These are phyloP conservation scores for Spergularia azorica DNA, from an alignment of 179 eudicot species.

Conservation along the genomic window DNA sequence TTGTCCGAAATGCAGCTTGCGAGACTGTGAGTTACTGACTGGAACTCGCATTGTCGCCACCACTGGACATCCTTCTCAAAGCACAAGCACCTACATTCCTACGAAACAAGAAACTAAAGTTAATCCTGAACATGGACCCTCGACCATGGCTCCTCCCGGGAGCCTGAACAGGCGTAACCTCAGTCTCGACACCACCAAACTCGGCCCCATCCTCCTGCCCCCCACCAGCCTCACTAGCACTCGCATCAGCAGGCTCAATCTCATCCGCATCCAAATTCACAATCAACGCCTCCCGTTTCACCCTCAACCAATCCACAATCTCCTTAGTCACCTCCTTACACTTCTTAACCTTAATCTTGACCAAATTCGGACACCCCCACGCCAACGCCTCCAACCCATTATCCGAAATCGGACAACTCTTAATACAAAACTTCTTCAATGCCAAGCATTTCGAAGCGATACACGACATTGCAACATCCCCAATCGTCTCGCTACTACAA, in stretches of 20 bases:
- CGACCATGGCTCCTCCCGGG: slow-evolving; percentile 32
- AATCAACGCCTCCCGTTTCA: slow-evolving; percentile 36
- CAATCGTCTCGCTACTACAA: slow-evolving; percentile 83
- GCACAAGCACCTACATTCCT: slow-evolving; percentile 40
- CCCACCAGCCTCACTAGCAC: slow-evolving; percentile 51
- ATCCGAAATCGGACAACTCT: slow-evolving; percentile 78
- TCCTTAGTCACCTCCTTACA: slow-evolving; percentile 70
- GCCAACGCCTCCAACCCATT: slow-evolving; percentile 71
- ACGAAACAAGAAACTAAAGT: slow-evolving; percentile 38
- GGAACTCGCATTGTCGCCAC: slow-evolving; percentile 29
- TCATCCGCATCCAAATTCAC: slow-evolving; percentile 45
- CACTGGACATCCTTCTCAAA: slow-evolving; percentile 38
- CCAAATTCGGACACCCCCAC: slow-evolving; percentile 82
- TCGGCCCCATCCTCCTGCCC: slow-evolving; percentile 40
- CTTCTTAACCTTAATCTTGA: slow-evolving; percentile 83
- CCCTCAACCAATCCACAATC: slow-evolving; percentile 52
- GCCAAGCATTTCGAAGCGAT: slow-evolving; percentile 67
- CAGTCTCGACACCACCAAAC: slow-evolving; percentile 17
- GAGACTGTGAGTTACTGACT: slow-evolving; percentile 30
- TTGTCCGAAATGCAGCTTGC: slow-evolving; percentile 12
- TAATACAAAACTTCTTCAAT: slow-evolving; percentile 79
- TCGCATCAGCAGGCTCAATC: slow-evolving; percentile 43
- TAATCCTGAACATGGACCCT: slow-evolving; percentile 31
- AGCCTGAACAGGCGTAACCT: slow-evolving; percentile 12
- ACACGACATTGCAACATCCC: slow-evolving; percentile 70